Percentiles rank a stretch among this genome's conserved stretches.
Evolutionary conservation across 305 asterid species (phyloP).

Genomic region (Plantago lanceolata): DNA sequence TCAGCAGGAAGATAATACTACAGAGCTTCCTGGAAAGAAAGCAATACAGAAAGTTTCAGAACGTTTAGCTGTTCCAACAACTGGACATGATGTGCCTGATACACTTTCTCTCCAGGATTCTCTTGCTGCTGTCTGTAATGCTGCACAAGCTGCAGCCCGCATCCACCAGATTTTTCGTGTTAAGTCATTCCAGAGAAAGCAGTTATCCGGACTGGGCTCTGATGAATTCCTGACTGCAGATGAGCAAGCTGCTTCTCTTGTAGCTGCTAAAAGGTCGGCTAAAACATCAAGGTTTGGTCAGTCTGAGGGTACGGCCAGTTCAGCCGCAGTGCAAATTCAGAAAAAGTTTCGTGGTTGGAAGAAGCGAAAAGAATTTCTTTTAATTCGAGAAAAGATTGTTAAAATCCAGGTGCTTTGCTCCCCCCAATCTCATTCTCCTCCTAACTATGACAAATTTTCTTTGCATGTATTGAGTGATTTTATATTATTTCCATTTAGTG

Average conservation of each 20-base stretch:
- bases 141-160: slow-evolving; percentile 90
- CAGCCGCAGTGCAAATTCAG: slow-evolving; percentile 83
- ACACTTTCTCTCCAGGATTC: slow-evolving; percentile 77
- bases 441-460: no score
- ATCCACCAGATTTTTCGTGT: slow-evolving; percentile 81
- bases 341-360: slow-evolving; percentile 92
- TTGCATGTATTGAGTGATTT: no score
- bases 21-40: slow-evolving; percentile 37
- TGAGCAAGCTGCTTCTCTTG: slow-evolving; percentile 53
- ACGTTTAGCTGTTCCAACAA: slow-evolving; percentile 57
- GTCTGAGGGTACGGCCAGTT: slow-evolving; percentile 44
- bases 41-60: slow-evolving; percentile 57
- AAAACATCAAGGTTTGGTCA: slow-evolving; percentile 49
- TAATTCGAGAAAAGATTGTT: slow-evolving; percentile 71
- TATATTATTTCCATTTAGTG: no score
- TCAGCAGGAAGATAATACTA: slow-evolving; percentile 33
- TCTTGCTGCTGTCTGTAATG: slow-evolving; percentile 86
- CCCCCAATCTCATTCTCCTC: neutral
- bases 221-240: slow-evolving; percentile 41
- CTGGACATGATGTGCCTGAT: slow-evolving; percentile 57
- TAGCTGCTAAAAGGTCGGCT: slow-evolving; percentile 35
- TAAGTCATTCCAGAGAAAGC: slow-evolving; percentile 87
- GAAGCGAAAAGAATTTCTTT: slow-evolving; percentile 68
- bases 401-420: slow-evolving; percentile 77
- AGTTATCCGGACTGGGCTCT: slow-evolving; percentile 39